Evolutionary conservation across 1,139 yeast species (phyloP), one percentile per base, ranked within the genome.

Genomic region (Diutina sp.): DNA sequence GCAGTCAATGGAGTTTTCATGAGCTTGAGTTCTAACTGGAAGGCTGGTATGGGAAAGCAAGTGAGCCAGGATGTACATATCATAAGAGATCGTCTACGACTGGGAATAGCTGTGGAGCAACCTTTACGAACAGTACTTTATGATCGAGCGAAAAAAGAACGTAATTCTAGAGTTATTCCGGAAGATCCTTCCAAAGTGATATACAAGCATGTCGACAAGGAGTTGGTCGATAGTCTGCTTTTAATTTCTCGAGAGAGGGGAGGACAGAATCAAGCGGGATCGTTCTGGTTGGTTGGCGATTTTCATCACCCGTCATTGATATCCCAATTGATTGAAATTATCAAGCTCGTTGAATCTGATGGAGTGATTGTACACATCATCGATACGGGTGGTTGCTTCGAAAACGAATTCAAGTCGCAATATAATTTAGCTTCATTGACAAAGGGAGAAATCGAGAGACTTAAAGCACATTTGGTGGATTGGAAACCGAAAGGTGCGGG

Each of bases 1-100:
- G 77, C 90, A 56, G 80, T 83, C 50, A 88, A 93, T 67, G 98
- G 98, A 51, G 82, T 85, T 2, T 76, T 88, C 30, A 69, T 73
- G 60, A 77, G 68, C 18, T 63, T 77, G 58, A 58, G 63, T 6
- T 61, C 74, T 2, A 68, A 71, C 1, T 65, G 65, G 46, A 76
- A 80, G 79, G 77, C 74, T 58, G 63, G 66, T 1, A 64, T 76
- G 74, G 71, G 74, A 9, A 68, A 65, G 46, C 79, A 75, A 60
- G 64, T 77, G 9, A 57, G 68, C 2, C 75, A 72, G 56, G 81
- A 77, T 61, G 70, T 75, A 3, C 56, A 62, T 5, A 57, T 66
- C 5, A 59, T 77, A 16, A 70, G 69, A 54, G 62, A 62, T 12
- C 64, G 64, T 48, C 58, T 76, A 7, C 58, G 59, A 25, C 60